A percentile compares a stretch with the other conserved stretches of the same genome.
phyloP scores from a whole-genome alignment of 1,284 basidiomycete species.

The Leccinum subrobustum region DNA sequence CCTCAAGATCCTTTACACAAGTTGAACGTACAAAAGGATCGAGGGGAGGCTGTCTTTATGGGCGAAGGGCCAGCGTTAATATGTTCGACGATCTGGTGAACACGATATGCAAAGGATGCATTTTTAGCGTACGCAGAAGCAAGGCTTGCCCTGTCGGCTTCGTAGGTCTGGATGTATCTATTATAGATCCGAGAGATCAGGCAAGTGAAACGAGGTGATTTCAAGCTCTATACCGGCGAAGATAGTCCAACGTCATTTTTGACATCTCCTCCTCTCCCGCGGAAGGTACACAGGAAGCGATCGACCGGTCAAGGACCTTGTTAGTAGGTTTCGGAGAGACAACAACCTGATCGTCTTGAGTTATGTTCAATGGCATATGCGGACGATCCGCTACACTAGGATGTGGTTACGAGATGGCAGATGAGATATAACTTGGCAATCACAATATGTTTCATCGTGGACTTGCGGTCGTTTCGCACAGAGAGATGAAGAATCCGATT shows the following conservation, averaged over 20 bases:
- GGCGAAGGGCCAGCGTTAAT: neutral
- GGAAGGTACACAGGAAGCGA: neutral
- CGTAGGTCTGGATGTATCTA: conserved; percentile 34
- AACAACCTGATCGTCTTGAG: neutral
- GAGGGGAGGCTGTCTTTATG: conserved; percentile 5
- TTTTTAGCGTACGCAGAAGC: conserved; percentile 32
- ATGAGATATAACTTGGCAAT: neutral
- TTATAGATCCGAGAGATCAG: conserved; percentile 8
- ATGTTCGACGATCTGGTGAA: conserved; percentile 12
- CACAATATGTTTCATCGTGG: neutral
- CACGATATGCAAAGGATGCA: conserved; percentile 33
- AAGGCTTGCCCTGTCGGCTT: conserved; percentile 31
- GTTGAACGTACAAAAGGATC: conserved; percentile 14
- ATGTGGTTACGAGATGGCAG: neutral
- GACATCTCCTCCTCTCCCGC: conserved; percentile 26
- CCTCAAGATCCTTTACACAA: neutral
- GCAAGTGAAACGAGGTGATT: neutral
- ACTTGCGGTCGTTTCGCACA: neutral
- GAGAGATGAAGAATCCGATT: neutral
- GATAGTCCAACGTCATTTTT: conserved; percentile 32
- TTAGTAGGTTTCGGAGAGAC: neutral
- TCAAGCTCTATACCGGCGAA: conserved; percentile 26
- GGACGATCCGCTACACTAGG: neutral
- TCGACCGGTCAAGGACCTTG: neutral
- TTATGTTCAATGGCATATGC: neutral